Evolutionary conservation across 2,329 filamentous ascomycete genomes (phyloP).

Genomic region (Penicillium polonicum): DNA sequence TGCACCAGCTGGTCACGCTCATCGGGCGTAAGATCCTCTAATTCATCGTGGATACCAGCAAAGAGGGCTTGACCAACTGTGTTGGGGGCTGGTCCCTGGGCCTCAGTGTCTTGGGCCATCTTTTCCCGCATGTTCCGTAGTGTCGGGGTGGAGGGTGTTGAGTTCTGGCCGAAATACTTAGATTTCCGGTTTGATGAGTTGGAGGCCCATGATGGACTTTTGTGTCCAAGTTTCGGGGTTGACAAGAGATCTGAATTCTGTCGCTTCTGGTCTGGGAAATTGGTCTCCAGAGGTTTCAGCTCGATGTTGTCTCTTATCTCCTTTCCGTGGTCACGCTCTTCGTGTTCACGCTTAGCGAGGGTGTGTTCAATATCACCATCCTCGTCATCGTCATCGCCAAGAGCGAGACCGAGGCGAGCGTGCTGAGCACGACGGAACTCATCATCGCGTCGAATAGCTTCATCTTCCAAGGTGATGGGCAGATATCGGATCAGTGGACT

Average conservation of each 20-base stretch:
- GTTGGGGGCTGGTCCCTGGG: constrained; percentile 58
- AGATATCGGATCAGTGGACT: constrained; percentile 82
- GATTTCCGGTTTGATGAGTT: constrained; percentile 42
- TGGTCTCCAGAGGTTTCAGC: constrained; percentile 39
- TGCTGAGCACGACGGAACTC: constrained; percentile 80
- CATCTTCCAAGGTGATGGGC: constrained; percentile 92
- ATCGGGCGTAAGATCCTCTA: constrained; percentile 88
- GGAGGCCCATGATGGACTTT: constrained; percentile 45
- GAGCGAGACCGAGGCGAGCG: constrained; percentile 61
- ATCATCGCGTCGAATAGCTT: constrained; percentile 85
- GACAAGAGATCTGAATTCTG: constrained; percentile 11
- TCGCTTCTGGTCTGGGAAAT: constrained; percentile 20
- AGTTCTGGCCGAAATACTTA: constrained; percentile 40
- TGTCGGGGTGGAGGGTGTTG: constrained; percentile 34
- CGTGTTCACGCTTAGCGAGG: constrained; percentile 46
- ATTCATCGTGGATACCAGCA: constrained; percentile 83
- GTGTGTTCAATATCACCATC: constrained; percentile 43
- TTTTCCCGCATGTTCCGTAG: constrained; percentile 38
- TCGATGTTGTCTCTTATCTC: constrained; percentile 53
- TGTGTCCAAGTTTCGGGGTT: constrained; percentile 28
- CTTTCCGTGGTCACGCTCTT: constrained; percentile 39
- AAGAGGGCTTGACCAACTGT: constrained; percentile 77
- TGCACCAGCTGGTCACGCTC: constrained; percentile 82
- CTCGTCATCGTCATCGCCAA: constrained; percentile 51
- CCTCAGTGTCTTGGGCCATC: constrained; percentile 61